Conservation (phyloP, 1,284 basidiomycete species). For the Peniophora sp. region DNA sequence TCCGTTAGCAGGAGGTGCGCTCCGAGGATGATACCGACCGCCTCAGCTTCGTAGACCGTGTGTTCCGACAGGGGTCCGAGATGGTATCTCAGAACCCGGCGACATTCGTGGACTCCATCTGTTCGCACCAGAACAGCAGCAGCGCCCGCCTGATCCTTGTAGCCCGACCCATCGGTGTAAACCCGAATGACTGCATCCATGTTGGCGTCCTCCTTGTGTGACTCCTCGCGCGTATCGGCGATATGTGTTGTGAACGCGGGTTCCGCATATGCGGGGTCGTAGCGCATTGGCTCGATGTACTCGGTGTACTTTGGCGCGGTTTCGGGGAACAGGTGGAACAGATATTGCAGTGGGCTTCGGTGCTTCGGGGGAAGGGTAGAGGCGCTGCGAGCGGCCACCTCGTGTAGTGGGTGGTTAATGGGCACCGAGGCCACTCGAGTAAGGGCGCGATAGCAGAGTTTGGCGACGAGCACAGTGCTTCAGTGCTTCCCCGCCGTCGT, state of each 20-base stretch:
- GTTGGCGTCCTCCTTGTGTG: background rate
- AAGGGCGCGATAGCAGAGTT: background rate
- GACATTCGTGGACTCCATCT: background rate
- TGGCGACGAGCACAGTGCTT: constrained; percentile 3
- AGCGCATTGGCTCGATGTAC: background rate
- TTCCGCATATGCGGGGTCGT: background rate
- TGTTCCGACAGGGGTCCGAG: constrained; percentile 18
- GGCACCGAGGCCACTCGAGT: background rate
- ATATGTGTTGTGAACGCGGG: background rate
- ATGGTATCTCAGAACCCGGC: constrained; percentile 9
- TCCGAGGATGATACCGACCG: constrained; percentile 16
- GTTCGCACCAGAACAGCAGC: constrained; percentile 13
- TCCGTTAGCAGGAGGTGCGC: constrained; percentile 8
- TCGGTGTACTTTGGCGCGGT: background rate
- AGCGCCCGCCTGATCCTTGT: constrained; percentile 14
- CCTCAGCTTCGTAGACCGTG: constrained; percentile 24
- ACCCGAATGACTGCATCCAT: background rate
- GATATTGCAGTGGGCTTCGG: background rate
- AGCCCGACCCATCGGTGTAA: constrained; percentile 15
- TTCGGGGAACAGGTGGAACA: background rate
- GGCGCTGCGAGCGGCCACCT: background rate
- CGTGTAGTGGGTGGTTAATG: background rate
- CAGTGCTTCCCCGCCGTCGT: too few species aligned
- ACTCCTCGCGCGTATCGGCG: background rate
- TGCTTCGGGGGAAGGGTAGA: background rate